These are phyloP conservation scores for Penicillium ochrochloron DNA, from an alignment of 495 filamentous ascomycete genomes.

Conservation along the genomic window DNA sequence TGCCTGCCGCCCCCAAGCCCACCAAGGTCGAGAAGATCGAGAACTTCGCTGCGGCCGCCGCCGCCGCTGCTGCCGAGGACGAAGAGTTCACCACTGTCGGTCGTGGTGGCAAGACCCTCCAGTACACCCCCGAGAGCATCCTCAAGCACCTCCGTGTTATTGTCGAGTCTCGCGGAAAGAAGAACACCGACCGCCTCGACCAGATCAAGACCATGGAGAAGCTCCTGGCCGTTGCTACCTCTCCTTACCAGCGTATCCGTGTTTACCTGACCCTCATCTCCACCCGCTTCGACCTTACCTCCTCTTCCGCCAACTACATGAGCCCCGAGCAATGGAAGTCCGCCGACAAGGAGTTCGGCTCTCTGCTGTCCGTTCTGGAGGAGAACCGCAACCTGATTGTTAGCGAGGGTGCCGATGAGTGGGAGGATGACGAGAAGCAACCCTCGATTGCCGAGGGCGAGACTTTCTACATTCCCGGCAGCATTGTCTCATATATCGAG, in stretches of 20 bases:
- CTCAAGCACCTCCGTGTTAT: constrained; percentile 94
- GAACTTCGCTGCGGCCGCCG: constrained; percentile 37
- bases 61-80: constrained; percentile 64
- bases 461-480: constrained; percentile 86
- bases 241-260: constrained; percentile 92
- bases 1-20: constrained; percentile 36
- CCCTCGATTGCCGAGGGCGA: constrained; percentile 72
- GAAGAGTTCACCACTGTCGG: constrained; percentile 88
- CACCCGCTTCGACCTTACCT: constrained; percentile 90
- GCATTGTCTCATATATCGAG: constrained; percentile 92
- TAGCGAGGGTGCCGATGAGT: constrained; percentile 90
- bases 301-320: constrained; percentile 84
- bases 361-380: constrained; percentile 80
- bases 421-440: constrained; percentile 97
- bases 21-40: constrained; percentile 53
- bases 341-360: constrained; percentile 81
- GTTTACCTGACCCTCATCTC: constrained; percentile 91
- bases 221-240: constrained; percentile 82
- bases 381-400: constrained; percentile 77
- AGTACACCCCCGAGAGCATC: constrained; percentile 96
- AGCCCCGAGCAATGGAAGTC: constrained; percentile 95
- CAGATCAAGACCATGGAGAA: constrained; percentile 98
- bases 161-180: constrained; percentile 94
- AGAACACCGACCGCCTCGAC: constrained; percentile 94
- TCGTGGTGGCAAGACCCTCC: constrained; percentile 80